These are phyloP conservation scores for Saprolegnia diclina DNA, from an alignment of 352 stramenopile genomes.

Conservation along the genomic window DNA sequence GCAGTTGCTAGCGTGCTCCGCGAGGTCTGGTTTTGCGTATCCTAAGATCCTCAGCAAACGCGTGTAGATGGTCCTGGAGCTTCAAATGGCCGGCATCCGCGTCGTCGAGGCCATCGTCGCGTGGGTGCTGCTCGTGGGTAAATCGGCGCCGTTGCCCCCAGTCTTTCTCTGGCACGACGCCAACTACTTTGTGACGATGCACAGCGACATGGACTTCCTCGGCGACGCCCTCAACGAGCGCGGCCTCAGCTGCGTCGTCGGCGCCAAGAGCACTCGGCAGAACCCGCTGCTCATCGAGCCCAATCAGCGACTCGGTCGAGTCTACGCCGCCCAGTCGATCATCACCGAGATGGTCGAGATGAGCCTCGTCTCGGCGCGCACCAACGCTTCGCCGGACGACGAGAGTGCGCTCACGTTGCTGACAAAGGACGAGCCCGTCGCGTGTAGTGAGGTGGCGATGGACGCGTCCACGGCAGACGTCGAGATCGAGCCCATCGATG, in stretches of 20 bases:
- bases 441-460: no score
- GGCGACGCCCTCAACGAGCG: background rate
- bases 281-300: constrained; percentile 23
- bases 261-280: background rate
- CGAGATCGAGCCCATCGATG: no score
- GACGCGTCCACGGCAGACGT: no score
- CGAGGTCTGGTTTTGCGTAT: background rate
- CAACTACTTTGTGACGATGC: constrained; percentile 25
- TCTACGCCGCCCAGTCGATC: constrained; percentile 21
- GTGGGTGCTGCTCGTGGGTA: constrained; percentile 17
- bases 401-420: background rate
- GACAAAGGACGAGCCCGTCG: background rate
- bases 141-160: constrained; percentile 1
- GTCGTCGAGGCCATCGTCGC: constrained; percentile 25
- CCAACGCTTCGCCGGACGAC: background rate
- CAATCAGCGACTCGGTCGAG: constrained; percentile 17
- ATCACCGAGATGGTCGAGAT: constrained; percentile 24
- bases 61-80: constrained; percentile 9
- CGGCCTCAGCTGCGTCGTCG: background rate
- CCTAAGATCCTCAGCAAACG: background rate
- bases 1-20: background rate
- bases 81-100: constrained; percentile 26
- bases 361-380: background rate
- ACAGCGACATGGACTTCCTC: constrained; percentile 20
- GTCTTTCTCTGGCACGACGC: constrained; percentile 18